Percentiles rank a stretch among this genome's conserved stretches.
Conservation (phyloP, 108 stramenopile species). For the Chaetoceros muelleri region DNA sequence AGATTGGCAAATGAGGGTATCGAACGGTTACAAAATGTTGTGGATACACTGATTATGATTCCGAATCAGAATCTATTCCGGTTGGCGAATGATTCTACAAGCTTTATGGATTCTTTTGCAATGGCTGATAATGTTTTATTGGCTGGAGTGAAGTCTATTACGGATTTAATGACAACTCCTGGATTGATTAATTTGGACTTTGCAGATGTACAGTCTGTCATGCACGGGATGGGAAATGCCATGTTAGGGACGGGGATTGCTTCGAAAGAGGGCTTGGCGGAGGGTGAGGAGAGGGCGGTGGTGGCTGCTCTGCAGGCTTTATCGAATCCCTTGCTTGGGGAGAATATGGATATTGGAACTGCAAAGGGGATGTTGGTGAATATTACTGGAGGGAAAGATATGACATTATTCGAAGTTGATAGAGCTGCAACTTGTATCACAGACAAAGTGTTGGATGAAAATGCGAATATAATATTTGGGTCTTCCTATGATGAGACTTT, state of each 20-base stretch:
- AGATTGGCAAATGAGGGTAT: slow-evolving; percentile 54
- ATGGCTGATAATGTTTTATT: slow-evolving; percentile 77
- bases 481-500: slow-evolving; percentile 49
- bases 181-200: slow-evolving; percentile 82
- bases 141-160: slow-evolving; percentile 73
- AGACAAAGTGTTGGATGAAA: slow-evolving; percentile 30
- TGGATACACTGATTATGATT: slow-evolving; percentile 78
- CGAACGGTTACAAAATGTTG: slow-evolving; percentile 33
- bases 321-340: slow-evolving; percentile 59
- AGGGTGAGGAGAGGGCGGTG: slow-evolving; percentile 52
- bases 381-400: slow-evolving; percentile 41
- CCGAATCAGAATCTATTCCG: slow-evolving; percentile 74
- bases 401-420: slow-evolving; percentile 43
- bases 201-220: slow-evolving; percentile 76
- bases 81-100: slow-evolving; percentile 53
- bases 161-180: slow-evolving; percentile 73
- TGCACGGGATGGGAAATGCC: slow-evolving; percentile 66
- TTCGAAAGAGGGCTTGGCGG: slow-evolving; percentile 20
- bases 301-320: slow-evolving; percentile 67
- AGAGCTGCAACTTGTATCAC: slow-evolving; percentile 30
- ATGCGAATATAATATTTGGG: slow-evolving; percentile 78
- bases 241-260: slow-evolving; percentile 65
- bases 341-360: slow-evolving; percentile 43
- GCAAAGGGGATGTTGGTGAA: slow-evolving; percentile 77
- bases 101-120: slow-evolving; percentile 59